A percentile compares a stretch with the other conserved stretches of the same genome.
phyloP scores from a whole-genome alignment of 495 filamentous ascomycete genomes.

The Thermothielavioides terrestris region DNA sequence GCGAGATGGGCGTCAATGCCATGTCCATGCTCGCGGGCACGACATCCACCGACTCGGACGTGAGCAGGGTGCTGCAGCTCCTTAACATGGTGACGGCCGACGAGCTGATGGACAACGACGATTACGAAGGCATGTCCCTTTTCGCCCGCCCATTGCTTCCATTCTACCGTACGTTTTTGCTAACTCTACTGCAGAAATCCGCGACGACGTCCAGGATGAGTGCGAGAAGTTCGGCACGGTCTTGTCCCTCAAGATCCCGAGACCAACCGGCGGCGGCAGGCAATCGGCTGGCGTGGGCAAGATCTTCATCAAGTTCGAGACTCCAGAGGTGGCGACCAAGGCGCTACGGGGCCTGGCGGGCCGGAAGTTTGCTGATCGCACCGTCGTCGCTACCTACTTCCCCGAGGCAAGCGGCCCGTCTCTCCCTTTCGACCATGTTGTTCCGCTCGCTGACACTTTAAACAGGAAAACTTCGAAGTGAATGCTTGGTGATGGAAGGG shows the following conservation, averaged over 20 bases:
- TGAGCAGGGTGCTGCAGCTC: conserved; percentile 75
- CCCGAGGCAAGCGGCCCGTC: conserved; percentile 58
- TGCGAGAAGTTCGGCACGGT: conserved; percentile 84
- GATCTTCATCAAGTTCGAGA: conserved; percentile 92
- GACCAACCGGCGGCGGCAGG: conserved; percentile 71
- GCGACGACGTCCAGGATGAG: conserved; percentile 84
- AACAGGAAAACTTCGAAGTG: conserved; percentile 71
- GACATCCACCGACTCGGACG: conserved; percentile 65
- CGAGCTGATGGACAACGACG: conserved; percentile 85
- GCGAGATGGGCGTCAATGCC: conserved; percentile 93
- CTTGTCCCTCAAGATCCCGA: conserved; percentile 79
- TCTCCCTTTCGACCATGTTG: not conserved
- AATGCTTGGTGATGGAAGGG: conserved; percentile 53
- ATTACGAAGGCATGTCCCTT: conserved; percentile 88
- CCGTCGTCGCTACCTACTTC: conserved; percentile 93
- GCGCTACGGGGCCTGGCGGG: conserved; percentile 82
- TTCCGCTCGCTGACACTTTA: conserved; percentile 12
- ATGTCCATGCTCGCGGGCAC: conserved; percentile 99
- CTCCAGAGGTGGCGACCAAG: conserved; percentile 65
- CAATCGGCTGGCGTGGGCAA: conserved; percentile 88
- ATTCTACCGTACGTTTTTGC: not conserved
- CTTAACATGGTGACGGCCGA: conserved; percentile 98
- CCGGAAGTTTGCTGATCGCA: conserved; percentile 88
- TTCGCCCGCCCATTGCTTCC: not conserved
- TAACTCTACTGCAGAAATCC: conserved; percentile 61